Percentiles rank a stretch among this genome's conserved stretches.
These are phyloP conservation scores for Cladosporium austrohemisphaericum DNA, from an alignment of 2,329 filamentous ascomycete species.

Conservation along the genomic window DNA sequence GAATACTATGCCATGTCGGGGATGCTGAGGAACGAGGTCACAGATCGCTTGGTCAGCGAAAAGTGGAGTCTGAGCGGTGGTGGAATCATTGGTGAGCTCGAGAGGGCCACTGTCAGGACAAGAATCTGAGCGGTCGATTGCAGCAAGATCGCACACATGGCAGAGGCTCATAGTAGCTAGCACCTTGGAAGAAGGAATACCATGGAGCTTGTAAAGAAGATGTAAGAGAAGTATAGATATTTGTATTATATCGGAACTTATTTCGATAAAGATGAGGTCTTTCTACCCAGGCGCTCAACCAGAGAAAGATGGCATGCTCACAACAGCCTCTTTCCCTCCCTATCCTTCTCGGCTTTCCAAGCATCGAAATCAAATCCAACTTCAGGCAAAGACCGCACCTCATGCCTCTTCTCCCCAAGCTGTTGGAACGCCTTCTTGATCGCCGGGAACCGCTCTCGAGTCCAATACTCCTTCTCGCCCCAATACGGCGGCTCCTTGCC, in stretches of 20 bases:
- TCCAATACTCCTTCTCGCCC: conserved; percentile 68
- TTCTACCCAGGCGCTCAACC: no score
- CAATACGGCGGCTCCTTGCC: conserved; percentile 70
- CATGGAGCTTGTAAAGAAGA: not conserved
- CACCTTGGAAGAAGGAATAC: no score
- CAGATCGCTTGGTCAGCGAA: conserved; percentile 68
- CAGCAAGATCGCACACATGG: no score
- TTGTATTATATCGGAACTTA: conserved; percentile 9
- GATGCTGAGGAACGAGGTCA: conserved; percentile 66
- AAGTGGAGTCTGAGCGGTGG: conserved; percentile 80
- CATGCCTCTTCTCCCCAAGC: conserved; percentile 54
- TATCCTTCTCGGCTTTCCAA: conserved; percentile 6
- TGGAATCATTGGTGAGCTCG: conserved; percentile 81
- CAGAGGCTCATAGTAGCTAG: no score
- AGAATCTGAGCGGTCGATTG: not conserved
- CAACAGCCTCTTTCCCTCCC: not conserved
- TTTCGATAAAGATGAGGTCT: no score
- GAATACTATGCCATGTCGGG: conserved; percentile 93
- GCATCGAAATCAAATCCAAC: conserved; percentile 53
- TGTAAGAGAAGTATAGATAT: conserved; percentile 14
- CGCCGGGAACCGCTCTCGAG: conserved; percentile 62
- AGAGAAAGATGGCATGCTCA: not conserved
- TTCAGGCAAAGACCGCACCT: conserved; percentile 63
- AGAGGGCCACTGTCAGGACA: conserved; percentile 56
- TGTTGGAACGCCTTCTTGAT: conserved; percentile 70